Conservation (phyloP, 805 yeast species). For the Spathaspora hagerdaliae region DNA sequence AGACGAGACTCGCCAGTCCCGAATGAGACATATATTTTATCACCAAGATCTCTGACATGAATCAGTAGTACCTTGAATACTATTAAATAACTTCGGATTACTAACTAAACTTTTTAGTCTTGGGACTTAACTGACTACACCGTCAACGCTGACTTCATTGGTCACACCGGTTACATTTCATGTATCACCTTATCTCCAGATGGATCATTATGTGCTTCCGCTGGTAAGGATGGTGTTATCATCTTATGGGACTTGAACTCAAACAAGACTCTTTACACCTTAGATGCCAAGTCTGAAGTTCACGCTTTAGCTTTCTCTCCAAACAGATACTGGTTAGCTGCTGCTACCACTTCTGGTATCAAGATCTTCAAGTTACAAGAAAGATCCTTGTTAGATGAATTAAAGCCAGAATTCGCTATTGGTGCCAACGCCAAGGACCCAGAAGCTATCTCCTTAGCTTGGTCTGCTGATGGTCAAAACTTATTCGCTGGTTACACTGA, state of each 20-base stretch:
- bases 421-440: constrained; percentile 92
- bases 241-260: constrained; percentile 96
- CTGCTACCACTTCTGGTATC: constrained; percentile 97
- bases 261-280: constrained; percentile 84
- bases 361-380: constrained; percentile 97
- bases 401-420: constrained; percentile 94
- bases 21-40: constrained; percentile 90
- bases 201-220: constrained; percentile 98
- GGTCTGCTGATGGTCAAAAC: constrained; percentile 99
- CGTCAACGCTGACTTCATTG: constrained; percentile 93
- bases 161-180: constrained; percentile 99
- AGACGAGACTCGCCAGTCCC: constrained; percentile 64
- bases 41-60: constrained; percentile 98
- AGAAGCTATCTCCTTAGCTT: constrained; percentile 95
- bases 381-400: constrained; percentile 91
- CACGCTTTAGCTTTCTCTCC: constrained; percentile 99
- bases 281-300: constrained; percentile 93
- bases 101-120: constrained; percentile 56
- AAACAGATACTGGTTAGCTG: constrained; percentile 99
- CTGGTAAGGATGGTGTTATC: constrained; percentile 99
- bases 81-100: neutral
- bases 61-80: no score
- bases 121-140: constrained; percentile 88
- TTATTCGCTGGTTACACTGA: constrained; percentile 99
- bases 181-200: constrained; percentile 98